phyloP scores from a whole-genome alignment of 164 flowering plant species.

The Santalum album region DNA sequence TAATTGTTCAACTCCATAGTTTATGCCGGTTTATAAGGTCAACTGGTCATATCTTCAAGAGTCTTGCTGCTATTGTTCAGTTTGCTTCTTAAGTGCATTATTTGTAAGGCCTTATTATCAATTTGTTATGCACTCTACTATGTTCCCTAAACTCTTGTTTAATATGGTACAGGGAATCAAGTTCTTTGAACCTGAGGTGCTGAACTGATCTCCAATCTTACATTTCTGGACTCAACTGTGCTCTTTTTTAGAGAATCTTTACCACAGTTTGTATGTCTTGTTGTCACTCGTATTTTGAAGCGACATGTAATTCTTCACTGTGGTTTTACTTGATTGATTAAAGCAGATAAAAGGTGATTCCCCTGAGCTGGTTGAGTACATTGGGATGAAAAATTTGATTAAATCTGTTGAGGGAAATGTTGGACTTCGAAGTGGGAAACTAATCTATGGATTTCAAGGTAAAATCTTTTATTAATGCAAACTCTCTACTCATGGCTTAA shows the following conservation, averaged over 20 bases:
- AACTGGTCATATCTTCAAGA: neutral
- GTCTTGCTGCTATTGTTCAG: neutral
- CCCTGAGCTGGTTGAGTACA: conserved; percentile 89
- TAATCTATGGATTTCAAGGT: conserved; percentile 88
- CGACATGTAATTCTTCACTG: too few species aligned
- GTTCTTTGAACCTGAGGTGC: conserved; percentile 98
- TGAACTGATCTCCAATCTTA: conserved; percentile 10
- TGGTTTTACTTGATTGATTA: conserved; percentile 13
- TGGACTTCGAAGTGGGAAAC: conserved; percentile 65
- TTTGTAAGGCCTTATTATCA: neutral
- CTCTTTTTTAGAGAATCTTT: neutral
- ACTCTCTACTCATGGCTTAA: too few species aligned
- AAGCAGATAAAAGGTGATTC: conserved; percentile 91
- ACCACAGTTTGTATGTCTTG: neutral
- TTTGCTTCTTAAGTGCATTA: neutral
- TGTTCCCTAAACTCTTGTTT: neutral
- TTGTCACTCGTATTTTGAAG: too few species aligned
- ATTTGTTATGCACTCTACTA: neutral
- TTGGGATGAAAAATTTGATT: conserved; percentile 77
- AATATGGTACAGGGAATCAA: conserved; percentile 77
- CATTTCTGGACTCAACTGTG: conserved; percentile 12
- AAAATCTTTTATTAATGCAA: too few species aligned
- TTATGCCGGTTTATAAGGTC: neutral
- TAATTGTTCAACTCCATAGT: neutral
- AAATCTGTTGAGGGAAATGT: conserved; percentile 66